Evolutionary conservation across 2,329 filamentous ascomycete genomes (phyloP).

Genomic region (Apiospora koreana): DNA sequence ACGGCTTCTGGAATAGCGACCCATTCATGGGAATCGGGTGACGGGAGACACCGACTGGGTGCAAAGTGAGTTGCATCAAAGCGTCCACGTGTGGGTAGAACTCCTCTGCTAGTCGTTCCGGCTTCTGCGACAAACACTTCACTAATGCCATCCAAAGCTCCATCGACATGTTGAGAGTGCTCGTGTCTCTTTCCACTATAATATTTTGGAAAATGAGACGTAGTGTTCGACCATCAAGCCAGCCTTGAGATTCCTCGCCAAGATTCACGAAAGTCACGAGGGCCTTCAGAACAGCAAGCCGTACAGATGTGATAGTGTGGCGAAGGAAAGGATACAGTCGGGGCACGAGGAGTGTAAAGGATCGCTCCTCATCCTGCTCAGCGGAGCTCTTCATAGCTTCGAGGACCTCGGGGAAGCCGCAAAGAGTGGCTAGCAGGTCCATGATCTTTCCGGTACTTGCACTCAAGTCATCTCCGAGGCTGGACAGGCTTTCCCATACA

Average conservation of each 20-base stretch:
- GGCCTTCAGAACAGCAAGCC: constrained; percentile 88
- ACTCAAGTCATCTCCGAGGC: constrained; percentile 94
- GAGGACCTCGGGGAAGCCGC: constrained; percentile 89
- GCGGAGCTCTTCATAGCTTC: constrained; percentile 93
- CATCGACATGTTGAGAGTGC: constrained; percentile 78
- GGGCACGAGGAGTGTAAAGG: constrained; percentile 89
- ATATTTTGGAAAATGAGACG: constrained; percentile 94
- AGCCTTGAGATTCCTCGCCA: constrained; percentile 79
- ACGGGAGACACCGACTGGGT: constrained; percentile 88
- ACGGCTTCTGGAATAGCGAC: constrained; percentile 87
- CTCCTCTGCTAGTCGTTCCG: constrained; percentile 68
- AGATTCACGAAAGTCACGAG: constrained; percentile 91
- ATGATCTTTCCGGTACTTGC: constrained; percentile 98
- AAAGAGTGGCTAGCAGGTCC: constrained; percentile 94
- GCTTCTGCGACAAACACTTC: constrained; percentile 64
- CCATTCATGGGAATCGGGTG: constrained; percentile 92
- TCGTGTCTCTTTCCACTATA: constrained; percentile 85
- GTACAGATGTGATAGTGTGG: constrained; percentile 95
- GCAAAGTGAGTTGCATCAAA: constrained; percentile 81
- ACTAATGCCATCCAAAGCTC: constrained; percentile 85
- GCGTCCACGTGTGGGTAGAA: constrained; percentile 75
- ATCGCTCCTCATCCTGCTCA: constrained; percentile 77
- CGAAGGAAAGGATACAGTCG: constrained; percentile 93
- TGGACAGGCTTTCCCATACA: constrained; percentile 95
- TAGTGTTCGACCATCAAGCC: constrained; percentile 88